Conservation (phyloP, 2,329 filamentous ascomycete species). For the Herpotrichia juniperi region DNA sequence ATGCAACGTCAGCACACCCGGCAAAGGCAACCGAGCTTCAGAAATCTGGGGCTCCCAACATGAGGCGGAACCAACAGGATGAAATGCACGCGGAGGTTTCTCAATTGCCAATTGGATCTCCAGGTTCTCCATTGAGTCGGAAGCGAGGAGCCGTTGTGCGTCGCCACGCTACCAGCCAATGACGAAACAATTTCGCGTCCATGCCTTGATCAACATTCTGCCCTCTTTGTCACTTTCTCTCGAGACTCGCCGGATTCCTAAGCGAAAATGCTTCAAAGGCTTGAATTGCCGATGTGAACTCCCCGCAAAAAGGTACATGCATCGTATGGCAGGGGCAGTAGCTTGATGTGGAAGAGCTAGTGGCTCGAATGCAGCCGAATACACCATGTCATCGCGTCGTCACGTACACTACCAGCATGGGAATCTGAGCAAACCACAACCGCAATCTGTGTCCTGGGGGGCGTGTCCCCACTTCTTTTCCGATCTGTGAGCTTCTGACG, state of each 20-base stretch:
- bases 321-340: not conserved
- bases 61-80: too few relatives aligned
- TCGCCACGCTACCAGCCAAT: too few relatives aligned
- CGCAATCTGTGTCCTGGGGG: constrained; percentile 2
- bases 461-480: constrained; percentile 22
- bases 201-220: too few relatives aligned
- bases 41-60: too few relatives aligned
- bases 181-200: too few relatives aligned
- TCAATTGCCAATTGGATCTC: too few relatives aligned
- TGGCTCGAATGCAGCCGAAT: constrained; percentile 29
- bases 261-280: not conserved
- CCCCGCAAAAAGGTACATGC: not conserved
- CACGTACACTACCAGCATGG: constrained; percentile 18
- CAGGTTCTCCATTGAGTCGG: too few relatives aligned
- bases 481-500: not conserved
- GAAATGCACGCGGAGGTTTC: too few relatives aligned
- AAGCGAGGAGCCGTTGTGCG: too few relatives aligned
- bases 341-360: constrained; percentile 14
- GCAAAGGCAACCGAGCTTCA: not conserved
- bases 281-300: not conserved
- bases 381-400: constrained; percentile 42
- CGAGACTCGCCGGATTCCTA: not conserved
- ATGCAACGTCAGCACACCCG: not conserved
- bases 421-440: constrained; percentile 4
- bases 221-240: too few relatives aligned